Conservation (phyloP, 1,284 basidiomycete species). For the Omphalotus olearius region DNA sequence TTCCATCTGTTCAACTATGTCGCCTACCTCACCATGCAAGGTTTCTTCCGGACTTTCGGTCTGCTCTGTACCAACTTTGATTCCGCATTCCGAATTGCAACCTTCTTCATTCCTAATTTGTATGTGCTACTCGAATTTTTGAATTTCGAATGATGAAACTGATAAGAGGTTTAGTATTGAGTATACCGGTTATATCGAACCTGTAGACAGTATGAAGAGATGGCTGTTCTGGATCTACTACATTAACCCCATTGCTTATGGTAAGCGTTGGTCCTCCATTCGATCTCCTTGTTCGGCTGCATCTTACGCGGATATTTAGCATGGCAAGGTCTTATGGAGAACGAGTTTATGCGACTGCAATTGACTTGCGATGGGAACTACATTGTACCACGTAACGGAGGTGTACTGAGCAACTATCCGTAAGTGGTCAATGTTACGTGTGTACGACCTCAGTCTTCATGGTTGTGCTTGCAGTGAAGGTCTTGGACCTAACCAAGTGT, state of each 20-base stretch:
- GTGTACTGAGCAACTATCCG: conserved; percentile 63
- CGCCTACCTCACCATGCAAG: conserved; percentile 64
- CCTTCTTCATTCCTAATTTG: conserved; percentile 66
- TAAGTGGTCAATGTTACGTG: conserved; percentile 29
- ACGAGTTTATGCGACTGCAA: conserved; percentile 77
- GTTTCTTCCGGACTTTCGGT: conserved; percentile 72
- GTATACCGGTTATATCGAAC: conserved; percentile 73
- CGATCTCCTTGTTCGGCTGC: not conserved
- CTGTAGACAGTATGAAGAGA: conserved; percentile 74
- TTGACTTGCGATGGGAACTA: conserved; percentile 66
- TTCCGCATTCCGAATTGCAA: conserved; percentile 53
- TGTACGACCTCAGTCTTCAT: not conserved
- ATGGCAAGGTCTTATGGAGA: conserved; percentile 79
- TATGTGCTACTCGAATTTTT: conserved; percentile 21
- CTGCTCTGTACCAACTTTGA: conserved; percentile 62
- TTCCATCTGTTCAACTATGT: conserved; percentile 65
- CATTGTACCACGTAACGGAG: conserved; percentile 69
- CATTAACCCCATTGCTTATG: conserved; percentile 75
- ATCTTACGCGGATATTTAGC: conserved; percentile 25
- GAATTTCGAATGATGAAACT: not conserved
- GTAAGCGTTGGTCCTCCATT: conserved; percentile 31
- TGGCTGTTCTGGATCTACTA: conserved; percentile 90
- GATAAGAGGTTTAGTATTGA: conserved; percentile 30
- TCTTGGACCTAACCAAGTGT: conserved; percentile 64
- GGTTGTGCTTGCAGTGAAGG: conserved; percentile 27